A percentile compares a stretch with the other conserved stretches of the same genome.
Conservation (phyloP, 305 asterid genomes). For the Fraxinus greggii region DNA sequence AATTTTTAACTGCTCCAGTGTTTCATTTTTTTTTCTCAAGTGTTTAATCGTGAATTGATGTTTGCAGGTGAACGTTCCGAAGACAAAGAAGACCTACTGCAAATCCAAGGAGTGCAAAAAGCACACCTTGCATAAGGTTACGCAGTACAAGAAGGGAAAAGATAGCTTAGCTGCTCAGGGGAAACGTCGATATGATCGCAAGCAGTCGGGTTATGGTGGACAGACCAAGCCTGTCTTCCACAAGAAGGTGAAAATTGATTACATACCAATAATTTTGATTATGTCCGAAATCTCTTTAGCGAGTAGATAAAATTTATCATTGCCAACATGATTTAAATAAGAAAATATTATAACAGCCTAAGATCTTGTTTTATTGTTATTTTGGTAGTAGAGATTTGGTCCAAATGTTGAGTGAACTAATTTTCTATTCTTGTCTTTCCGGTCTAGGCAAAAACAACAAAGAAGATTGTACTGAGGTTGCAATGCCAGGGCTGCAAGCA, state of each 20-base stretch:
- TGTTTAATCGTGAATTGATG: background rate
- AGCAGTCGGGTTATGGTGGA: slow-evolving; percentile 61
- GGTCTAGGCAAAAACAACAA: slow-evolving; percentile 45
- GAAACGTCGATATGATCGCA: slow-evolving; percentile 55
- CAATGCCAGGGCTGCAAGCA: slow-evolving; percentile 61
- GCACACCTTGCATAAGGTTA: slow-evolving; percentile 58
- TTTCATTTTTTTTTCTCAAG: background rate
- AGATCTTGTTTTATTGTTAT: too few species aligned
- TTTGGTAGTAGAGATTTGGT: background rate
- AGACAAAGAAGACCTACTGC: slow-evolving; percentile 57
- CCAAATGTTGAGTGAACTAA: background rate
- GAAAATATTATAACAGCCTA: background rate
- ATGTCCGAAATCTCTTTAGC: background rate
- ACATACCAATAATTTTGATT: background rate
- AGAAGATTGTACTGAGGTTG: slow-evolving; percentile 52
- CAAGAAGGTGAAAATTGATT: slow-evolving; percentile 39
- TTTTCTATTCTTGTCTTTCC: background rate
- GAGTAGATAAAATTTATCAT: background rate
- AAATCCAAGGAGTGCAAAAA: slow-evolving; percentile 58
- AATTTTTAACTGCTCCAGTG: background rate
- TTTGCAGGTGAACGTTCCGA: slow-evolving; percentile 49
- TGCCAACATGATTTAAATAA: background rate
- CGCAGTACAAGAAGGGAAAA: slow-evolving; percentile 57
- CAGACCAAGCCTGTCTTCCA: slow-evolving; percentile 62
- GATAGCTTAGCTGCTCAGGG: slow-evolving; percentile 58